Conservation (phyloP, 176 grass and related monocot genomes). For the Rhynchospora pubera region DNA sequence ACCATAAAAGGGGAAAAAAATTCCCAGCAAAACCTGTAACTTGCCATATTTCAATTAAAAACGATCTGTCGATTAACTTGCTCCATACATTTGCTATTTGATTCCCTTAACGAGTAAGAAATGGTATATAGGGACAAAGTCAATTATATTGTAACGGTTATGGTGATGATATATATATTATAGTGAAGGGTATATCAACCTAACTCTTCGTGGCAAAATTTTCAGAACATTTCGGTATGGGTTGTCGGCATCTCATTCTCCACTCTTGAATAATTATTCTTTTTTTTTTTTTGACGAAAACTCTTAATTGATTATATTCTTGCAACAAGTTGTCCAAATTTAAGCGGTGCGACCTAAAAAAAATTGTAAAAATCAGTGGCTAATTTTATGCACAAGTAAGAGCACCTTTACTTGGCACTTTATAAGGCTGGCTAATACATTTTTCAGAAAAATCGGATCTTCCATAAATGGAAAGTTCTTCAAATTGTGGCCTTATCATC, state of each 20-base stretch:
- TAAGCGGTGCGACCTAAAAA: not conserved
- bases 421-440: not conserved
- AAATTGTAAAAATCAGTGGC: not conserved
- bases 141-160: not conserved
- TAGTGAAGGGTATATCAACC: not conserved
- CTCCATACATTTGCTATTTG: too few relatives aligned
- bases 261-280: not conserved
- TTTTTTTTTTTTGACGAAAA: not conserved
- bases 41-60: not conserved
- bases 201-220: not conserved
- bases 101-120: too few relatives aligned
- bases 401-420: not conserved
- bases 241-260: constrained; percentile 10
- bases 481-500: not conserved
- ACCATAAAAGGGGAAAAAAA: not conserved
- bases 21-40: not conserved
- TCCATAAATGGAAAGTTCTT: constrained; percentile 5
- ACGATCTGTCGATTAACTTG: too few relatives aligned
- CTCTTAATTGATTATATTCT: constrained; percentile 10
- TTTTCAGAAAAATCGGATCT: not conserved
- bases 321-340: constrained; percentile 10
- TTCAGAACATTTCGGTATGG: not conserved
- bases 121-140: too few relatives aligned
- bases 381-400: not conserved
- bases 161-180: not conserved